Conservation (phyloP, 1,284 basidiomycete species). For the Puccinia triticina region DNA sequence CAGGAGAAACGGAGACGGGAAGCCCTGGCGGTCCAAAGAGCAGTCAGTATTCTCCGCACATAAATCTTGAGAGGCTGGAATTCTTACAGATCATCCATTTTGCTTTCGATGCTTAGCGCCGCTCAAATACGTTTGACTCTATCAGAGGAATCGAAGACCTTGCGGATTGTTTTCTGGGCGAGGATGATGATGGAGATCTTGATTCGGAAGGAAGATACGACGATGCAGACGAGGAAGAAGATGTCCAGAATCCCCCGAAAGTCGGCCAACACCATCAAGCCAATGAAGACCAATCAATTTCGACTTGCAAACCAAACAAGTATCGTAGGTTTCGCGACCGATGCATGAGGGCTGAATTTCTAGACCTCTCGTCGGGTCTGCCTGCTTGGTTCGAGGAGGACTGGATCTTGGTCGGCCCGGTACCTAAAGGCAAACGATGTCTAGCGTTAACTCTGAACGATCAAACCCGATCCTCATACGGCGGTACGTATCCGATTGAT, state of each 20-base stretch:
- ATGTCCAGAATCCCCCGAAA: background rate
- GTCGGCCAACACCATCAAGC: background rate
- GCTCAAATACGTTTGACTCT: slow-evolving; percentile 29
- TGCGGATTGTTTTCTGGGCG: background rate
- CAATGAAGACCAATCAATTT: background rate
- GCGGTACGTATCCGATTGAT: slow-evolving; percentile 12
- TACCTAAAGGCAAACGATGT: slow-evolving; percentile 43
- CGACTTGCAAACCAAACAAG: slow-evolving; percentile 1
- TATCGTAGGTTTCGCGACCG: slow-evolving; percentile 16
- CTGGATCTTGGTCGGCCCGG: slow-evolving; percentile 44
- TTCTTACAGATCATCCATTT: no score
- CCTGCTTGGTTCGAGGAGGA: slow-evolving; percentile 29
- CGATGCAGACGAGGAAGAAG: slow-evolving; percentile 29
- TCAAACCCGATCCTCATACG: background rate
- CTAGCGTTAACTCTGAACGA: slow-evolving; percentile 13
- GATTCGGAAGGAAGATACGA: slow-evolving; percentile 19
- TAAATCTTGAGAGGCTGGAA: background rate
- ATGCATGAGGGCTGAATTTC: slow-evolving; percentile 42
- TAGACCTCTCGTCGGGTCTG: slow-evolving; percentile 35
- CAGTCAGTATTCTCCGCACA: slow-evolving; percentile 24
- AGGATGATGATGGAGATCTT: background rate
- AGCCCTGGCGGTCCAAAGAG: slow-evolving; percentile 26
- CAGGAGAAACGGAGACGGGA: slow-evolving; percentile 31
- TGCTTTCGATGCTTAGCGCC: background rate
- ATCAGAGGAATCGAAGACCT: slow-evolving; percentile 43